Base-by-base conservation (phyloP, 331 rosid genomes). In the Dryas integrifolia region DNA sequence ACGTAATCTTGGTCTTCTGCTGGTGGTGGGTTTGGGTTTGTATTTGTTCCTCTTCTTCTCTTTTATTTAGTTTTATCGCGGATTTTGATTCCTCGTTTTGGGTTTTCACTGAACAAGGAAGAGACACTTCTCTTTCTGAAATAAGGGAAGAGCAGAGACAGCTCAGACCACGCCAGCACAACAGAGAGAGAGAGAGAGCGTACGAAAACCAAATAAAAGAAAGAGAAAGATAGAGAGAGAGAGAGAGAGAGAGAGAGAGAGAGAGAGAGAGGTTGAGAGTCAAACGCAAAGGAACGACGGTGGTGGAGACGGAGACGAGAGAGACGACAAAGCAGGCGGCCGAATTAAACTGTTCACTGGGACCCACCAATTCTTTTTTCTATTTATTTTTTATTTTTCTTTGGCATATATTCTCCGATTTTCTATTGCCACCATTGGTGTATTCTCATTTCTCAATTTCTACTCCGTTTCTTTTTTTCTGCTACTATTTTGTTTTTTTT, bases 241-340 rank as follows among this genome's bases (percentile, higher is more conserved):
- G 70, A 49, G 65, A 74, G 39, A 62, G 18, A 56, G 52, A 65
- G 65, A 72, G n/a, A 48, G 53, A 67, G 39, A n/a, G 57, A 71
- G 74, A 79, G 69, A 70, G 63, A 40, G 46, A 40, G 35, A 74
- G 64, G n/a, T n/a, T n/a, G 73, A 78, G 90, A 73, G 92, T 77
- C 92, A 89, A 85, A 86, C 76, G 76, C 77, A 64, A 82, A 61
- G 81, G 74, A 82, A 75, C 89, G 88, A 78, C 83, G 96, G 83
- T 74, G 94, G 78, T 65, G 94, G 61, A 86, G 87, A 76, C 80
- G 84, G 75, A 79, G 91, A 81, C 91, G 85, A 85, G 61, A 68
- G 91, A 88, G 88, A 92, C 90, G 99, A 95, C 98, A 89, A 90
- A 89, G 84, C 86, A 63, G 86, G 88, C 96, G 90, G 96, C 92